Base-by-base conservation (phyloP, 768 basidiomycete genomes). In the button mushroom (Agaricus bisporus) region DNA sequence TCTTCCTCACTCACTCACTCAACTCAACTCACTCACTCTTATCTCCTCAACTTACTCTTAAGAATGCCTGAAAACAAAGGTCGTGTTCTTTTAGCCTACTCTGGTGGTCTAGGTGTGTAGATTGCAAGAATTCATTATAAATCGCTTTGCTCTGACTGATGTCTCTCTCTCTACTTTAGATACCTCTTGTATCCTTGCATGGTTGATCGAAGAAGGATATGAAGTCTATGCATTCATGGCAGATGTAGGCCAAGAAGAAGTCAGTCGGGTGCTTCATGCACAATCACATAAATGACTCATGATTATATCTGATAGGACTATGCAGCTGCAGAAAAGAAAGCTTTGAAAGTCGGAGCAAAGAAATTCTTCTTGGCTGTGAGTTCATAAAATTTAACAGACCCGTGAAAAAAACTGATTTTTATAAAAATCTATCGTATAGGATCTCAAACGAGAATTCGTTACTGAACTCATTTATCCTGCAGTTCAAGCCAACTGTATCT, bases 201-300 rank as follows among this genome's bases (percentile, higher is more conserved):
- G 95, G 95, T 78, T 99, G 71, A 93, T 98, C 70, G 97, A 99
- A 68, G 79, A 98, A 68, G 94, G 92, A 54, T 99, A 98, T 72
- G 91, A 98, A 66, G 95, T 98, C 59, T 83, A 88, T 61, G 92
- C 94, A 20, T 98, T 95, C 81, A 94, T 95, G 90, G 91, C 92
- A 11, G 91, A 95, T 72, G 88, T 95, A 52, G 92, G 91, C 11
- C 91, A 93, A 62, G 91, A 93, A 69, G 91, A 93, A 77, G 90
- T 84, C 49, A 28, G 71, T 59, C 26, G 2, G 5, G 4, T 32
- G 12, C 5, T 10, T 1, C 22, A 15, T 4, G 44, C 14, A 25
- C 41, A 22, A 36, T 12, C 12, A 10, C 43, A 35, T 45, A 25
- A 32, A 32, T 11, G 3, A 58, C 41, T 20, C 28, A 20, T 20